Evolutionary conservation across 371 early-diverging fungal genomes (phyloP).

Genomic region (Blyttiomyces sp.): DNA sequence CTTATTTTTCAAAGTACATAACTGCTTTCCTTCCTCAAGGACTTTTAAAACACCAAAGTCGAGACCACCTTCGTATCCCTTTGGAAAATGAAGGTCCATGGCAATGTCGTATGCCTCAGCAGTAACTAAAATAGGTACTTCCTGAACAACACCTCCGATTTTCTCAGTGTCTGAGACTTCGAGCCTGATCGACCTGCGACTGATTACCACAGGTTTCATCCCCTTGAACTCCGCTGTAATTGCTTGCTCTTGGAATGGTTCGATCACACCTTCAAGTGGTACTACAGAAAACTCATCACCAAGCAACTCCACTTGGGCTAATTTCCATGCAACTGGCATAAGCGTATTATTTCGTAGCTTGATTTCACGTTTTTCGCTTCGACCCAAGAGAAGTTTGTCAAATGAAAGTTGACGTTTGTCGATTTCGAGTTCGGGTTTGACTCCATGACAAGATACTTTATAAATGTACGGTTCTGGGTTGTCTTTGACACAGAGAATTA

Average conservation of each 20-base stretch:
- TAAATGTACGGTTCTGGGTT: conserved; percentile 54
- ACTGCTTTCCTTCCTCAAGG: conserved; percentile 52
- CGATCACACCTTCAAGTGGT: conserved; percentile 49
- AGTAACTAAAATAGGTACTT: conserved; percentile 44
- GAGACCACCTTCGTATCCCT: conserved; percentile 51
- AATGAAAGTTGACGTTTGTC: conserved; percentile 51
- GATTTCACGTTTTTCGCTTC: conserved; percentile 48
- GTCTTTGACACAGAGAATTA: conserved; percentile 53
- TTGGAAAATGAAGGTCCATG: conserved; percentile 58
- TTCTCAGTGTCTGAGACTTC: conserved; percentile 54
- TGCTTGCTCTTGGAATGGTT: conserved; percentile 37
- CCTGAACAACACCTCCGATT: conserved; percentile 46
- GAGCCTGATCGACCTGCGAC: conserved; percentile 42
- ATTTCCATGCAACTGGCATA: conserved; percentile 50
- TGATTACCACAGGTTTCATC: conserved; percentile 41
- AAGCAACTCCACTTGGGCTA: conserved; percentile 48
- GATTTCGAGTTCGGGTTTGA: conserved; percentile 56
- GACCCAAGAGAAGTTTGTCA: conserved; percentile 50
- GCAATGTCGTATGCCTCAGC: conserved; percentile 61
- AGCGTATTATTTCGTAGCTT: conserved; percentile 46
- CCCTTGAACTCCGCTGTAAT: conserved; percentile 48
- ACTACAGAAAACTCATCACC: conserved; percentile 54
- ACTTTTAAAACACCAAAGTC: conserved; percentile 58
- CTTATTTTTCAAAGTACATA: conserved; percentile 52
- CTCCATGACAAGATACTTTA: conserved; percentile 50